Base-by-base conservation (phyloP, 176 grass and related monocot genomes). In the Bromus sterilis region DNA sequence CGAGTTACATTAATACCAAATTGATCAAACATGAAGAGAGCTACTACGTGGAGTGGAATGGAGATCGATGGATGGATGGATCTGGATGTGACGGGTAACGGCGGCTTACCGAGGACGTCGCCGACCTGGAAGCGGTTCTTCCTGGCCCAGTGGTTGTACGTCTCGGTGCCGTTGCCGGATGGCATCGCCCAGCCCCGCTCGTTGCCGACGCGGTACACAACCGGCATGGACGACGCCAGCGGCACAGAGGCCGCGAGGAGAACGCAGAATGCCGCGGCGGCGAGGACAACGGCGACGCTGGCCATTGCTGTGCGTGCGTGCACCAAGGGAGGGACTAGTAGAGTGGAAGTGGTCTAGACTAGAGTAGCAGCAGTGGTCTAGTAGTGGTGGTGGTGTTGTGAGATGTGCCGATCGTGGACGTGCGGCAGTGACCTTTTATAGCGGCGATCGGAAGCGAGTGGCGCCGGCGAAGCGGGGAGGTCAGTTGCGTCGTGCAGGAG, bases 81-180 rank as follows among this genome's bases (percentile, higher is more conserved):
- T 64, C 29, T 56, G 48, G 14, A 56, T 4, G 32, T 18, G 63
- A 35, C 20, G 18, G 18, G 16, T 11, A 36, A 66, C 31, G 9
- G 14, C 31, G 9, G 14, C 78, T 87, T 85, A 97, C 94, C 74
- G 32, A 97, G 28, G 82, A 82, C 64, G 87, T 97, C 94, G 73
- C 91, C 91, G 0, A 92, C 64, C 42, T 80, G 87, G 82, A 92
- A 79, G 71, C 60, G 85, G 91, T 83, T 94, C 74, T 55, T 80
- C n/a, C 70, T 81, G 14, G 89, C 87, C 94, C 94, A 97, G 81
- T 93, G 86, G 82, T 93, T 97, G 80, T 94, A 97, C 53, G 82
- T 75, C 78, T 91, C 91, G 37, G 73, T 64, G 63, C 79, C 85
- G n/a, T 88, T 89, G 43, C 81, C 84, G 9, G 73, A 8, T 11